phyloP scores from a whole-genome alignment of 2,329 filamentous ascomycete species.

The Trematosphaeria pertusa region DNA sequence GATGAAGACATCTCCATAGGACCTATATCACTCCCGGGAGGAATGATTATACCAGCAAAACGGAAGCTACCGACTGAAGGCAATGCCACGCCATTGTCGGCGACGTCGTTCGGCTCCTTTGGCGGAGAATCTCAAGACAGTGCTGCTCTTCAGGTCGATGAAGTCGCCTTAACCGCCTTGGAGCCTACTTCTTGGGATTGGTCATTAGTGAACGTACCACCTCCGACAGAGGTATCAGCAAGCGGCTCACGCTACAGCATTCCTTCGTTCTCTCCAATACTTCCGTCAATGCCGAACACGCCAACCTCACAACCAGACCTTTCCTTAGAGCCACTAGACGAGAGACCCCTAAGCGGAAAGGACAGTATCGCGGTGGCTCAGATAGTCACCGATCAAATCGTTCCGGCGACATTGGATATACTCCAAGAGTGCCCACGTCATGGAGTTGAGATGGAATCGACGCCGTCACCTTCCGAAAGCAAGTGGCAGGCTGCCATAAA shows the following conservation, averaged over 20 bases:
- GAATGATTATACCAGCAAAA: slow-evolving; percentile 32
- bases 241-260: slow-evolving; percentile 33
- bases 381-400: slow-evolving; percentile 73
- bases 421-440: slow-evolving; percentile 27
- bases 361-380: slow-evolving; percentile 73
- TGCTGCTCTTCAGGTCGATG: slow-evolving; percentile 37
- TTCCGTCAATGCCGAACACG: slow-evolving; percentile 38
- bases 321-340: slow-evolving; percentile 31
- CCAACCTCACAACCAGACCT: slow-evolving; percentile 43
- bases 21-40: slow-evolving; percentile 25
- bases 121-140: slow-evolving; percentile 35
- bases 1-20: slow-evolving; percentile 20
- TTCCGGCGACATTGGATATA: slow-evolving; percentile 56
- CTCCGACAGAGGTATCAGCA: slow-evolving; percentile 29
- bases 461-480: slow-evolving; percentile 26
- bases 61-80: slow-evolving; percentile 45
- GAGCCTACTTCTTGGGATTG: slow-evolving; percentile 47
- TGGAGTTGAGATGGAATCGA: background rate
- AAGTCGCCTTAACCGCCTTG: slow-evolving; percentile 32
- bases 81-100: slow-evolving; percentile 44
- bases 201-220: slow-evolving; percentile 40
- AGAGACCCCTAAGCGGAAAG: slow-evolving; percentile 54
- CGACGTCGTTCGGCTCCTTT: slow-evolving; percentile 44
- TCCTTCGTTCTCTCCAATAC: slow-evolving; percentile 33
- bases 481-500: slow-evolving; percentile 34